Evolutionary conservation across 768 basidiomycete genomes (phyloP), one percentile per base, ranked within the genome.

Genomic region (Mycena belliarum): DNA sequence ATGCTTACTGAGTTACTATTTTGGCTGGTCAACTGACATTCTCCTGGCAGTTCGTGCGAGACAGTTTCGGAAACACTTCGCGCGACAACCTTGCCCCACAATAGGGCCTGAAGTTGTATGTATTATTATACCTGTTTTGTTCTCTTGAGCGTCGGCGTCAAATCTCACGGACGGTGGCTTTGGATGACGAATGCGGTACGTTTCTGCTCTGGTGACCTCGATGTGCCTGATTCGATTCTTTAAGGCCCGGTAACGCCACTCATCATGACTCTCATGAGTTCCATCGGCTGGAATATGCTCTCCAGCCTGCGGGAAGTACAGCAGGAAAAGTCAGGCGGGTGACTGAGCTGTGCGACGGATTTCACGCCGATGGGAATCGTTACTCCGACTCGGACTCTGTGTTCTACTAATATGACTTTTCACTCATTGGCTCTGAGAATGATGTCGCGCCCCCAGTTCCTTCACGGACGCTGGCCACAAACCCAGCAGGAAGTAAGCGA

Each of bases 231-330:
- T 21, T 48, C n/a, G n/a, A 79, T 73, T 41, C 58, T 60, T 42
- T 61, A 93, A 89, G 92, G 92, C 3, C 92, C 92, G 54, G 84
- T 94, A 25, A 93, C 91, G 14, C 86, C 93, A n/a, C n/a, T n/a
- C n/a, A n/a, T n/a, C n/a, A n/a, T n/a, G n/a, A n/a, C 59, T 91
- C 88, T 0, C 77, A 93, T 33, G 92, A 94, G 71, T 86, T 89
- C 26, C 83, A 88, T 47, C 91, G 88, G 68, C 89, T 84, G 50
- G 87, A 88, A 74, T 89, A 88, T 66, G 63, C 86, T 40, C 51
- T 42, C 33, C 45, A 23, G 25, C 15, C 40, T 43, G 47, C 21
- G 21, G 35, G 49, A 28, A 45, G 37, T 28, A 49, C 52, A 29
- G 48, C 29, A 21, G 20, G 41, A 1, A 9, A 46, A 14, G 42